These are phyloP conservation scores for Tympanopsis confertula DNA, from an alignment of 2,329 filamentous ascomycete species.

Conservation along the genomic window DNA sequence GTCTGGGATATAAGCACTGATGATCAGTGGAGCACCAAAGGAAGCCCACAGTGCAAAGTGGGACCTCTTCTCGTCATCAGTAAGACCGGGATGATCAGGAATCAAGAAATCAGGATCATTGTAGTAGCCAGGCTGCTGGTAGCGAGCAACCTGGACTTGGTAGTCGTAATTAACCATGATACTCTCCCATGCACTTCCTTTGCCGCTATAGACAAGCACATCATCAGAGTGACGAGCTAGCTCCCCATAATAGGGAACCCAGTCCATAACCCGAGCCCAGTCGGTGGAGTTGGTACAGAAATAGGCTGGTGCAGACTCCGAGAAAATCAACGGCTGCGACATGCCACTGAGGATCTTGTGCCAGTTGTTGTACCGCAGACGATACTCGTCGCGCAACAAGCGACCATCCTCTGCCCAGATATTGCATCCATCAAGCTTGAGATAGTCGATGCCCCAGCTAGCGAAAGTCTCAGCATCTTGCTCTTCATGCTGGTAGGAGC, in stretches of 20 bases:
- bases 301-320: constrained; percentile 31
- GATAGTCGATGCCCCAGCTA: constrained; percentile 22
- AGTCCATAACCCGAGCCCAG: constrained; percentile 32
- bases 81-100: constrained; percentile 19
- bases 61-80: constrained; percentile 18
- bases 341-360: constrained; percentile 22
- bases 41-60: constrained; percentile 23
- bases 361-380: constrained; percentile 26
- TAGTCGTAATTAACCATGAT: constrained; percentile 34
- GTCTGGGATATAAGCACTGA: constrained; percentile 24
- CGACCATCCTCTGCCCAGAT: constrained; percentile 8
- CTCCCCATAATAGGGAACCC: constrained; percentile 25
- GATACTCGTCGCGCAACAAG: constrained; percentile 6
- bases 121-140: constrained; percentile 21
- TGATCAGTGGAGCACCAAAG: constrained; percentile 20
- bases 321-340: constrained; percentile 25
- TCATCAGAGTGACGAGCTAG: constrained; percentile 30
- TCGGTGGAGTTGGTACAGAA: constrained; percentile 26
- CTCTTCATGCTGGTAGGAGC: constrained; percentile 24
- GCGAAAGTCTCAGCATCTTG: constrained; percentile 25
- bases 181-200: constrained; percentile 30
- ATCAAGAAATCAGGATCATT: constrained; percentile 26
- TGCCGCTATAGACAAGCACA: constrained; percentile 24
- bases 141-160: constrained; percentile 25
- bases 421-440: constrained; percentile 28